Conservation (phyloP, 805 yeast species). For the Saccharomycopsis babjevae region DNA sequence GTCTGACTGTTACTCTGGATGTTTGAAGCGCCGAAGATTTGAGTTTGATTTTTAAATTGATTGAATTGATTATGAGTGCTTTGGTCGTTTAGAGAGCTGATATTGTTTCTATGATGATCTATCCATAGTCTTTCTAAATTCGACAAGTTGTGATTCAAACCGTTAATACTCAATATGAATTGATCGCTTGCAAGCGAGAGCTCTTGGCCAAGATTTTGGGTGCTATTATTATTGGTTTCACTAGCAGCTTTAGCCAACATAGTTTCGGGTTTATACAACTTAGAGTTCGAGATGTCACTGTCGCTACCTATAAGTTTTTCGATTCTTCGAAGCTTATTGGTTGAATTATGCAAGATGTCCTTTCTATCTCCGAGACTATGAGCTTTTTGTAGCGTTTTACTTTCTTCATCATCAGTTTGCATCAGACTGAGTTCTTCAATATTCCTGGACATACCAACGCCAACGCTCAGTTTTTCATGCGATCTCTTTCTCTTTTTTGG, state of each 20-base stretch:
- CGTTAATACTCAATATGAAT: constrained; percentile 8
- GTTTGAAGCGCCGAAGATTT: too few species aligned
- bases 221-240: background rate
- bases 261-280: background rate
- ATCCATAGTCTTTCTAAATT: constrained; percentile 10
- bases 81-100: background rate
- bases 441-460: background rate
- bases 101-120: background rate
- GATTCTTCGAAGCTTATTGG: background rate
- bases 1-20: background rate
- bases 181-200: constrained; percentile 4
- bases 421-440: background rate
- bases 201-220: background rate
- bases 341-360: background rate
- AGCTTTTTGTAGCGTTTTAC: background rate
- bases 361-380: background rate
- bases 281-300: background rate
- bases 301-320: background rate
- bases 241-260: background rate
- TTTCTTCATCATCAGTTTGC: too few species aligned
- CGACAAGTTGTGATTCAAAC: constrained; percentile 8
- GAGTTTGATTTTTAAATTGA: background rate
- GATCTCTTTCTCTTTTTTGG: background rate
- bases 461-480: too few species aligned
- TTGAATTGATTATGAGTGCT: background rate